A percentile compares a stretch with the other conserved stretches of the same genome.
Conservation (phyloP, 495 filamentous ascomycete genomes). For the Amphirosellinia nigrospora region DNA sequence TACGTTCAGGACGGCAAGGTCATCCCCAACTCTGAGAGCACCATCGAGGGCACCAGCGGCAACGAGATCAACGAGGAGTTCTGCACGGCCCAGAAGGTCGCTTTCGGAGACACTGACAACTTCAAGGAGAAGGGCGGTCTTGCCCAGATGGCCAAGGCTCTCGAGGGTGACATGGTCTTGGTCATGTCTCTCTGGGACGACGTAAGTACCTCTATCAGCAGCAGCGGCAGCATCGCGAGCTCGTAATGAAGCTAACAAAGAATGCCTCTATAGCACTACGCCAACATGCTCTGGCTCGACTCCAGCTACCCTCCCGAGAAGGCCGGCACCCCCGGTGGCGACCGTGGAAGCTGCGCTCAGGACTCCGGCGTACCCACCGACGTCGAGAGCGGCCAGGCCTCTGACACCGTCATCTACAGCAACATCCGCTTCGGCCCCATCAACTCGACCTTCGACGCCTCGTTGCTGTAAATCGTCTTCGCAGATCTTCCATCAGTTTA, state of each 20-base stretch:
- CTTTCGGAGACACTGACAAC: slow-evolving; percentile 65
- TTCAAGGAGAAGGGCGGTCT: slow-evolving; percentile 68
- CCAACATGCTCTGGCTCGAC: slow-evolving; percentile 86
- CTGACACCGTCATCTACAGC: slow-evolving; percentile 52
- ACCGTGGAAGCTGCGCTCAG: slow-evolving; percentile 69
- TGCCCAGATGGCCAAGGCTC: slow-evolving; percentile 60
- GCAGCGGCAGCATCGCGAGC: not conserved
- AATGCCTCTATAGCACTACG: slow-evolving; percentile 49
- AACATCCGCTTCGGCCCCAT: slow-evolving; percentile 76
- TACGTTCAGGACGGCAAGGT: slow-evolving; percentile 68
- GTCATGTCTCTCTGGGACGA: slow-evolving; percentile 81
- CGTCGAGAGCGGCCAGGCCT: slow-evolving; percentile 58
- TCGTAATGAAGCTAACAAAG: slow-evolving; percentile 6
- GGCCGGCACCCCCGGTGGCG: slow-evolving; percentile 61
- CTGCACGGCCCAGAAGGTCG: slow-evolving; percentile 58
- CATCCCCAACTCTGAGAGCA: slow-evolving; percentile 60
- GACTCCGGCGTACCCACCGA: slow-evolving; percentile 62
- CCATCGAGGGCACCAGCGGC: slow-evolving; percentile 54
- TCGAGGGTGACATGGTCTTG: slow-evolving; percentile 68
- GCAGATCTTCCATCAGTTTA: not conserved
- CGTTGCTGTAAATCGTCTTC: not conserved
- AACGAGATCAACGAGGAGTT: slow-evolving; percentile 45
- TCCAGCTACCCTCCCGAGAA: slow-evolving; percentile 65
- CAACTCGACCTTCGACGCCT: slow-evolving; percentile 58
- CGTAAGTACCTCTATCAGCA: slow-evolving; percentile 31